These are phyloP conservation scores for Botryotinia convoluta DNA, from an alignment of 2,329 filamentous ascomycete species.

Conservation along the genomic window DNA sequence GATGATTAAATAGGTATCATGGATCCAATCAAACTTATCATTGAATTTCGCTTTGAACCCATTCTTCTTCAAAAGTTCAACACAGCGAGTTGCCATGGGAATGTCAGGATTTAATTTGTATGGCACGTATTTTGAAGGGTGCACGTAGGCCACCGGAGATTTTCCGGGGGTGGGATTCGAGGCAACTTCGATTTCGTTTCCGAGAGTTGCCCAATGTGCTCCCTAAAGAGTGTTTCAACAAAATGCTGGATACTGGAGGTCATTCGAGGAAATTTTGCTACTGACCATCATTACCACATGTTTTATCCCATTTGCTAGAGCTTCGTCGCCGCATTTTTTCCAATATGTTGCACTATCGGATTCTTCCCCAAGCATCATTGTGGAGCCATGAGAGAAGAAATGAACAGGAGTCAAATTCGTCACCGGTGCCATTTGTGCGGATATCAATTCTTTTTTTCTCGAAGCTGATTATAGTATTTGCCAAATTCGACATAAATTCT, in stretches of 20 bases:
- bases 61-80: constrained; percentile 47
- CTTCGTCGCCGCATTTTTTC: constrained; percentile 63
- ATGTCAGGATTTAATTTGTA: constrained; percentile 63
- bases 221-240: constrained; percentile 44
- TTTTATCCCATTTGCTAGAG: constrained; percentile 57
- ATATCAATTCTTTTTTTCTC: not conserved
- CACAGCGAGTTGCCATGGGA: constrained; percentile 48
- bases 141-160: constrained; percentile 63
- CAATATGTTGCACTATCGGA: constrained; percentile 61
- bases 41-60: constrained; percentile 56
- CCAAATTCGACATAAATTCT: not conserved
- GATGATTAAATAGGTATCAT: constrained; percentile 67
- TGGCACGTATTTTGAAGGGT: constrained; percentile 59
- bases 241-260: not conserved
- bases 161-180: constrained; percentile 60
- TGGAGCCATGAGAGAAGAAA: constrained; percentile 65
- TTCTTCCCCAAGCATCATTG: constrained; percentile 69
- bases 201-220: constrained; percentile 62
- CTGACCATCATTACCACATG: constrained; percentile 63
- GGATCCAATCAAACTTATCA: constrained; percentile 65
- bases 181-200: constrained; percentile 57
- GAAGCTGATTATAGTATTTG: not conserved
- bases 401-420: constrained; percentile 27
- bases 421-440: not conserved
- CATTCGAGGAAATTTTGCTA: not conserved